phyloP scores from a whole-genome alignment of 1,284 basidiomycete genomes.

The Tilletia setariae region DNA sequence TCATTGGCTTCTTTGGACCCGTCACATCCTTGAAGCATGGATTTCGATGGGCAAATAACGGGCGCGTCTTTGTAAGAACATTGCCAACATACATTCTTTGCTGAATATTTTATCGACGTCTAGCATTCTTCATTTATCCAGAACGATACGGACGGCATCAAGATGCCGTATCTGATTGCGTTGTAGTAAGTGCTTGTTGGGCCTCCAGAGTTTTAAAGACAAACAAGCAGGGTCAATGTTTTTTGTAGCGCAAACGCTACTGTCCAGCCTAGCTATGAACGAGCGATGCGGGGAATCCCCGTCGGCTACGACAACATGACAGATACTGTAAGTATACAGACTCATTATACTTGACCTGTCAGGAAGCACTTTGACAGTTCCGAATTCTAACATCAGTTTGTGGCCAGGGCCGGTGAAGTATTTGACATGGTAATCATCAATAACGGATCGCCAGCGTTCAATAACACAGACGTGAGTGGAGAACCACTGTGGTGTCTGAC shows the following conservation, averaged over 20 bases:
- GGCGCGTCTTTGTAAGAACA: conserved; percentile 12
- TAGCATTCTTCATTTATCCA: not conserved
- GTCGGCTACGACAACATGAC: conserved; percentile 19
- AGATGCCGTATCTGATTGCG: conserved; percentile 30
- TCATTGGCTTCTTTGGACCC: conserved; percentile 21
- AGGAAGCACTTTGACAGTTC: not conserved
- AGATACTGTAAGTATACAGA: conserved; percentile 19
- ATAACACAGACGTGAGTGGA: conserved; percentile 23
- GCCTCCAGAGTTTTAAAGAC: too few relatives aligned
- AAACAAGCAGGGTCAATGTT: too few relatives aligned
- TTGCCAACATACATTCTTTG: conserved; percentile 18
- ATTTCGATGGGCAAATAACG: conserved; percentile 26
- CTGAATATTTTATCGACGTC: too few relatives aligned
- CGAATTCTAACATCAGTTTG: conserved; percentile 20
- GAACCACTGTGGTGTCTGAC: too few relatives aligned
- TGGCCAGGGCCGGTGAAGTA: conserved; percentile 28
- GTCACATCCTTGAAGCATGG: conserved; percentile 15
- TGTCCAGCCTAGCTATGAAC: conserved; percentile 9
- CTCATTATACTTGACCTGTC: too few relatives aligned
- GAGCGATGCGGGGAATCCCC: conserved; percentile 17
- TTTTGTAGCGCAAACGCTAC: conserved; percentile 11
- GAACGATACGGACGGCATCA: conserved; percentile 4
- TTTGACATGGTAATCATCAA: conserved; percentile 43
- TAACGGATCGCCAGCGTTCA: not conserved
- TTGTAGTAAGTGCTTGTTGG: not conserved